Base-by-base conservation (phyloP, 257 asterid species). In the Parsonsia alboflavescens region DNA sequence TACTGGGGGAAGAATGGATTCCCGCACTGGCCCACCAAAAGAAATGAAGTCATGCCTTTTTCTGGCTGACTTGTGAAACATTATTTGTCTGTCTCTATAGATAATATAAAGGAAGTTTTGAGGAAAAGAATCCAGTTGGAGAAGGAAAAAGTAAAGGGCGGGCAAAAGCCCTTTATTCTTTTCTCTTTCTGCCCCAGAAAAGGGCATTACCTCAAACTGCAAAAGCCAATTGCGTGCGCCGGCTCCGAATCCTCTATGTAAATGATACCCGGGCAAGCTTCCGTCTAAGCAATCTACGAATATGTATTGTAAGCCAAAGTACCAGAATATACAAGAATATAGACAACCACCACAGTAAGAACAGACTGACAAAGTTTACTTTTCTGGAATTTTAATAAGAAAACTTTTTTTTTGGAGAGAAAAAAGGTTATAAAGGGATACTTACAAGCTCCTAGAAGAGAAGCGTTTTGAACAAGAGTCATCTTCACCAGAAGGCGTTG, bases 241-340 rank as follows among this genome's bases (percentile, higher is more conserved):
- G 2, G 96, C 97, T 36, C 97, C 98, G 58, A 86, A 83, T 82
- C 98, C 99, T 77, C 91, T 78, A 81, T 94, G 91, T 70, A 89
- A 77, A 83, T 94, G 98, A 80, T 92, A 94, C 46, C 95, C 98
- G 81, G 98, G 98, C 80, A 78, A 85, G 72, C 97, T 94, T 46
- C 99, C 99, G 81, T 94, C 99, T 96, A 94, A 86, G 80, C 99
- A 94, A 86, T 85, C 98, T 93, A 19, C 74, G 73, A 71, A 77
- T 71, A 39, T 53, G 63, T 17, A 52, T 10, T 13, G 11, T 48
- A 48, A 48, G 52, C 52, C 52, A 48, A 48, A n/a, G 41, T n/a
- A 36, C 7, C 79, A 72, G 53, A 73, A 0, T 12, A 41, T 17
- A 44, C 57, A 17, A 67, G 39, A 21, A 26, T 10, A 64, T 7